These are phyloP conservation scores for Garcileccinum viscosum DNA, from an alignment of 1,284 basidiomycete species.

Conservation along the genomic window DNA sequence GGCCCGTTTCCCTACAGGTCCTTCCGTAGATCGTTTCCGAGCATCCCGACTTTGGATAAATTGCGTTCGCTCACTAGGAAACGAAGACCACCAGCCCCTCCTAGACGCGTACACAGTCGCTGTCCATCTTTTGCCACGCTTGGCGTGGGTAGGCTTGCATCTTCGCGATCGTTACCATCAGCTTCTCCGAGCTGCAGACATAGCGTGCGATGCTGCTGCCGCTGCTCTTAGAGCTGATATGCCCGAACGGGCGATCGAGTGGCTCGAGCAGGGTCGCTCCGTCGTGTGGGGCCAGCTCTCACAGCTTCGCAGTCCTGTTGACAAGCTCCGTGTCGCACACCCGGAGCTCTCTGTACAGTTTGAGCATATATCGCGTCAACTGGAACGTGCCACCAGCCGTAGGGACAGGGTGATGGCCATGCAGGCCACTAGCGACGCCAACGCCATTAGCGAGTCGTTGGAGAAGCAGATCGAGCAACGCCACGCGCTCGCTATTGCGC, in stretches of 20 bases:
- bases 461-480: not conserved
- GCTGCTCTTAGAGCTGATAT: not conserved
- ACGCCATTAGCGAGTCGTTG: not conserved
- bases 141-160: not conserved
- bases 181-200: not conserved
- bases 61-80: not conserved
- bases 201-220: not conserved
- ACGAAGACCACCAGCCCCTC: not conserved
- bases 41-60: not conserved
- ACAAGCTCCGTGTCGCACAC: not conserved
- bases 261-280: not conserved
- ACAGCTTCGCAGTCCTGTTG: constrained; percentile 6
- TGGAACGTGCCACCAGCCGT: constrained; percentile 2
- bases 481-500: not conserved
- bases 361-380: not conserved
- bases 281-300: not conserved
- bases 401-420: no score
- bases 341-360: not conserved
- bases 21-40: not conserved
- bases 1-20: not conserved
- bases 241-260: not conserved
- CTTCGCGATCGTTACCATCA: not conserved
- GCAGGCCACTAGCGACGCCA: not conserved
- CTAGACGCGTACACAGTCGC: not conserved
- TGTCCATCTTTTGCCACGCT: not conserved